Evolutionary conservation across 2,329 filamentous ascomycete species (phyloP).

Genomic region (Colletotrichum viniferum): DNA sequence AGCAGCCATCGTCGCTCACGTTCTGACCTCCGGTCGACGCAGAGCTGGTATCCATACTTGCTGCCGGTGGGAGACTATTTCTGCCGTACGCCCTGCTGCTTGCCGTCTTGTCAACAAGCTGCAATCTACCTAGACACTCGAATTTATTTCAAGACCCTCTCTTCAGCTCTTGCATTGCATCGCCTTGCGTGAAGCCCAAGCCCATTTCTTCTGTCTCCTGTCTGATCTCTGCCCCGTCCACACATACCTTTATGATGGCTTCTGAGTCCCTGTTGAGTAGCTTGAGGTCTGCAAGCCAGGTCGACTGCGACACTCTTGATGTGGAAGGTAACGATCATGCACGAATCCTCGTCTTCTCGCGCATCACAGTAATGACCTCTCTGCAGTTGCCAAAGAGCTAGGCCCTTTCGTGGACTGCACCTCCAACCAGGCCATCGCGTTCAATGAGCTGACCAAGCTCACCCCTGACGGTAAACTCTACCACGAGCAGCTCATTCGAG

Average conservation of each 20-base stretch:
- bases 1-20: not conserved
- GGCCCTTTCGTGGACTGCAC: slow-evolving; percentile 41
- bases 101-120: not conserved
- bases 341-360: not conserved
- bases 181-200: not conserved
- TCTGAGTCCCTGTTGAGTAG: slow-evolving; percentile 12
- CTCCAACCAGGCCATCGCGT: slow-evolving; percentile 41
- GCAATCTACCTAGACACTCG: not conserved
- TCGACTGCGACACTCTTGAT: slow-evolving; percentile 43
- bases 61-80: not conserved
- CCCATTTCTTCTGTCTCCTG: not conserved
- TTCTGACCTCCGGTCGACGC: not conserved
- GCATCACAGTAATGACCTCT: slow-evolving; percentile 1
- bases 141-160: not conserved
- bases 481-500: slow-evolving; percentile 32
- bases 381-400: slow-evolving; percentile 32
- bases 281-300: slow-evolving; percentile 22
- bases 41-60: not conserved
- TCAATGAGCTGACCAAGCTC: slow-evolving; percentile 31
- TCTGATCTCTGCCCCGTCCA: not conserved
- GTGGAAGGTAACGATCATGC: slow-evolving; percentile 27
- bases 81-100: not conserved
- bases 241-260: not conserved
- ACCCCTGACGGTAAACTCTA: slow-evolving; percentile 25
- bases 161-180: not conserved